A percentile compares a stretch with the other conserved stretches of the same genome.
Conservation (phyloP, 2,329 filamentous ascomycete species). For the Colletotrichum incanum region DNA sequence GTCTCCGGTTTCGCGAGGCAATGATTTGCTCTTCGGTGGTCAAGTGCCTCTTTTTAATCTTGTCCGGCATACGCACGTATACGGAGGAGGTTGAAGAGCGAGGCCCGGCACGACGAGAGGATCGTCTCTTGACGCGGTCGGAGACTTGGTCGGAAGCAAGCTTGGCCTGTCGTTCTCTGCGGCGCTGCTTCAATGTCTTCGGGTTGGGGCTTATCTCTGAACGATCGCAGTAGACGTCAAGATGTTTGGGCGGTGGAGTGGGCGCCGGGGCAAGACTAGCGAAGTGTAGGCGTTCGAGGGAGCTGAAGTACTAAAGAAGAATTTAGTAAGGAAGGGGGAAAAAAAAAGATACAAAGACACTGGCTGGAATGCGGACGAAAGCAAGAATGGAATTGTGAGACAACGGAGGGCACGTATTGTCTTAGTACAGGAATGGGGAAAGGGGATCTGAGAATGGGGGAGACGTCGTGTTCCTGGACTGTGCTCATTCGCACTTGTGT, state of each 20-base stretch:
- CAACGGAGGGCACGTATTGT: constrained; percentile 55
- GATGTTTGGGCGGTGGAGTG: constrained; percentile 27
- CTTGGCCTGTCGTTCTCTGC: constrained; percentile 33
- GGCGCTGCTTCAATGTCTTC: constrained; percentile 43
- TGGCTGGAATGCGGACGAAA: constrained; percentile 8
- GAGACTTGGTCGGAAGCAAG: constrained; percentile 50
- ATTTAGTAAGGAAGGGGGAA: constrained; percentile 41
- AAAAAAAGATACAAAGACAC: constrained; percentile 26
- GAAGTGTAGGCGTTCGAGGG: constrained; percentile 79
- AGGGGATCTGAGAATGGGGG: constrained; percentile 25
- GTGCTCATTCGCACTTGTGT: constrained; percentile 22
- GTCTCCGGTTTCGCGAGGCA: constrained; percentile 67
- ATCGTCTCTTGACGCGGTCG: constrained; percentile 51
- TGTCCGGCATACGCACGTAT: constrained; percentile 80
- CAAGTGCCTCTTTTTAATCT: constrained; percentile 80
- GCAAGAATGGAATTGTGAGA: constrained; percentile 41
- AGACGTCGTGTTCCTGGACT: constrained; percentile 21
- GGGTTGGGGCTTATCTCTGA: constrained; percentile 23
- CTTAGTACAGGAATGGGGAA: constrained; percentile 57
- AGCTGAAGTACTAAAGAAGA: constrained; percentile 77
- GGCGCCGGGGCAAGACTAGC: constrained; percentile 39
- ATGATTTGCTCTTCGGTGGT: constrained; percentile 79
- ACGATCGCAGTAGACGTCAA: constrained; percentile 32
- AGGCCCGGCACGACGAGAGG: constrained; percentile 49
- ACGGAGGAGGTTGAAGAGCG: constrained; percentile 71